phyloP scores from a whole-genome alignment of 768 basidiomycete species.

The Pulveroboletus sp. region DNA sequence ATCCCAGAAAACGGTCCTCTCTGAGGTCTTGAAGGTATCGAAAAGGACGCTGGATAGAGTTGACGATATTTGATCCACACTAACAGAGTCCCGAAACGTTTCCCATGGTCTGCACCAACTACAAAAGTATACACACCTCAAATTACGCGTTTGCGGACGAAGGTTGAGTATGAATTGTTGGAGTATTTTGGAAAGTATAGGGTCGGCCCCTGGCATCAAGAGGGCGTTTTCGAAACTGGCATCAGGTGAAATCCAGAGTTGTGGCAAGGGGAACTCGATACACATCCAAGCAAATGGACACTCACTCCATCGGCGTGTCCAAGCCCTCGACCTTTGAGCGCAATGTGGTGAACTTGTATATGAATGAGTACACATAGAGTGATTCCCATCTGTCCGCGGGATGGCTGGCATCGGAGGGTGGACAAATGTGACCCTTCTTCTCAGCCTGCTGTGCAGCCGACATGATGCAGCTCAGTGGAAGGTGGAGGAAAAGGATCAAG shows the following conservation, averaged over 20 bases:
- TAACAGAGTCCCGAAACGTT: constrained; percentile 37
- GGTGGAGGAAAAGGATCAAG: constrained; percentile 35
- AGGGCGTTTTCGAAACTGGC: constrained; percentile 76
- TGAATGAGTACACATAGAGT: constrained; percentile 80
- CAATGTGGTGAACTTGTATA: constrained; percentile 75
- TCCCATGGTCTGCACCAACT: constrained; percentile 17
- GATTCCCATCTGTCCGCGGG: constrained; percentile 85
- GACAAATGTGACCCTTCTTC: constrained; percentile 51
- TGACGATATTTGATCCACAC: constrained; percentile 76
- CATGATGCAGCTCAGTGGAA: constrained; percentile 33
- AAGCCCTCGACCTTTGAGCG: constrained; percentile 73
- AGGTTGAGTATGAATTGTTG: constrained; percentile 76
- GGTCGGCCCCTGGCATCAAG: constrained; percentile 64
- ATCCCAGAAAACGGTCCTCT: constrained; percentile 79
- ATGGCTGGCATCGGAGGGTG: constrained; percentile 60
- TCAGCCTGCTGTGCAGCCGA: constrained; percentile 31
- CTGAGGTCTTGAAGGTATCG: constrained; percentile 68
- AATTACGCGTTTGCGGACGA: constrained; percentile 84
- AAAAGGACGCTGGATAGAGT: constrained; percentile 65
- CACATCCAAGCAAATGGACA: constrained; percentile 25
- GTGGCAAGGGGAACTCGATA: constrained; percentile 18
- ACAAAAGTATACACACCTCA: constrained; percentile 55
- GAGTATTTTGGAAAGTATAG: constrained; percentile 68
- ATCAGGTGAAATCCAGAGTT: constrained; percentile 30
- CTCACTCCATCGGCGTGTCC: constrained; percentile 81